These are phyloP conservation scores for Termitomyces bulborhizus DNA, from an alignment of 768 basidiomycete species.

Conservation along the genomic window DNA sequence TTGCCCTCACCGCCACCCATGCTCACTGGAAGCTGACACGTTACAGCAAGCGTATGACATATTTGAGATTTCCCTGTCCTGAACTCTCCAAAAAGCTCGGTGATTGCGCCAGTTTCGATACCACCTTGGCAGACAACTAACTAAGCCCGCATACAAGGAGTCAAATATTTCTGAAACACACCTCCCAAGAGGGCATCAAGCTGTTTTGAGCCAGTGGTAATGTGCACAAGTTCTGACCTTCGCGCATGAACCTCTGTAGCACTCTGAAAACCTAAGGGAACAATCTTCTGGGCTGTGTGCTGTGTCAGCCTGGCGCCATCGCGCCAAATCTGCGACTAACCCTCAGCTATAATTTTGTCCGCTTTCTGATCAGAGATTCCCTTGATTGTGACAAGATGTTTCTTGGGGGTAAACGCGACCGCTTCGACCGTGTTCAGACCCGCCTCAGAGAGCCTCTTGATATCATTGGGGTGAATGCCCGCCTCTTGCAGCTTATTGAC, in stretches of 20 bases:
- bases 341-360: conserved; percentile 91
- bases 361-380: conserved; percentile 97
- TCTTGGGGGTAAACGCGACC: conserved; percentile 96
- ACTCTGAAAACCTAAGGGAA: conserved; percentile 96
- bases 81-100: conserved; percentile 98
- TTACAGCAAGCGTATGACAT: conserved; percentile 96
- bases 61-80: conserved; percentile 97
- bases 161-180: conserved; percentile 19
- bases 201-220: conserved; percentile 95
- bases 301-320: conserved; percentile 4
- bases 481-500: conserved; percentile 82
- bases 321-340: conserved; percentile 34
- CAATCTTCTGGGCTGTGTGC: conserved; percentile 80
- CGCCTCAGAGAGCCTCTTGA: conserved; percentile 91
- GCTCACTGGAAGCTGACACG: conserved; percentile 92
- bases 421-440: conserved; percentile 93
- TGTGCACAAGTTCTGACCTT: conserved; percentile 90
- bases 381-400: conserved; percentile 82
- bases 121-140: conserved; percentile 50
- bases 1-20: conserved; percentile 99
- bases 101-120: conserved; percentile 97
- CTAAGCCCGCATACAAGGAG: conserved; percentile 6
- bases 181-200: conserved; percentile 94
- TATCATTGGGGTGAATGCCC: conserved; percentile 84
- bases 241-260: conserved; percentile 97